Evolutionary conservation across 2,329 filamentous ascomycete genomes (phyloP).

Genomic region (Tolypocladium sp.): DNA sequence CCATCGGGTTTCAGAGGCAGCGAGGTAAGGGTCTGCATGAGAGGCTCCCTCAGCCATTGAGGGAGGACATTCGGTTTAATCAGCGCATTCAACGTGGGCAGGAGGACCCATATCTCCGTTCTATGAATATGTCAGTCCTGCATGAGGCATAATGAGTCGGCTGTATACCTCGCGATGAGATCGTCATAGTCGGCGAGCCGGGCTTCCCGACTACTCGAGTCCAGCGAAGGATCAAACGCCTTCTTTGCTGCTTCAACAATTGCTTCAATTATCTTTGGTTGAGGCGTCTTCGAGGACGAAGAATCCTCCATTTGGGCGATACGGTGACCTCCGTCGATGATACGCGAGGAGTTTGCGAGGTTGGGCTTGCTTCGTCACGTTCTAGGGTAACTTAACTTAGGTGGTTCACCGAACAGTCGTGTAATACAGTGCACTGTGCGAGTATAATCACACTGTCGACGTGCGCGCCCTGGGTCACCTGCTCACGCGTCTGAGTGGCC

Average conservation of each 20-base stretch:
- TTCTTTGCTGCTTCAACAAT: conserved; percentile 32
- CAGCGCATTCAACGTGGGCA: conserved; percentile 53
- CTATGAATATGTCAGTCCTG: conserved; percentile 13
- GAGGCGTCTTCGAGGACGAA: conserved; percentile 7
- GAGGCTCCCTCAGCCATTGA: conserved; percentile 46
- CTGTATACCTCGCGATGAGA: conserved; percentile 38
- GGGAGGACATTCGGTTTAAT: conserved; percentile 53
- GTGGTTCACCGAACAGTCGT: fast-evolving
- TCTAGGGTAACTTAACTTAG: neutral
- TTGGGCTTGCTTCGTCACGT: neutral
- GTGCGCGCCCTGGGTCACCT: conserved; percentile 14
- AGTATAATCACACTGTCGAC: neutral
- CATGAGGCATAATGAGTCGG: neutral
- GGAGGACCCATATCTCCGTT: conserved; percentile 37
- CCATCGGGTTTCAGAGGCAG: conserved; percentile 54
- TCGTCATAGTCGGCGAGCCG: conserved; percentile 31
- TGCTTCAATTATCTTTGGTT: conserved; percentile 21
- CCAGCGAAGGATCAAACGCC: conserved; percentile 37
- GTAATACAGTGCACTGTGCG: conserved; percentile 1
- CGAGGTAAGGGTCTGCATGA: conserved; percentile 49
- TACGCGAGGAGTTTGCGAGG: neutral
- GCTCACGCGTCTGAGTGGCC: conserved; percentile 9
- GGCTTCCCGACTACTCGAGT: conserved; percentile 21
- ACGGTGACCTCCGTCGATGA: neutral
- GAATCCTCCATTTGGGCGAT: conserved; percentile 17